Evolutionary conservation across 495 filamentous ascomycete species (phyloP).

Genomic region (Lasiosphaeris hirsuta): DNA sequence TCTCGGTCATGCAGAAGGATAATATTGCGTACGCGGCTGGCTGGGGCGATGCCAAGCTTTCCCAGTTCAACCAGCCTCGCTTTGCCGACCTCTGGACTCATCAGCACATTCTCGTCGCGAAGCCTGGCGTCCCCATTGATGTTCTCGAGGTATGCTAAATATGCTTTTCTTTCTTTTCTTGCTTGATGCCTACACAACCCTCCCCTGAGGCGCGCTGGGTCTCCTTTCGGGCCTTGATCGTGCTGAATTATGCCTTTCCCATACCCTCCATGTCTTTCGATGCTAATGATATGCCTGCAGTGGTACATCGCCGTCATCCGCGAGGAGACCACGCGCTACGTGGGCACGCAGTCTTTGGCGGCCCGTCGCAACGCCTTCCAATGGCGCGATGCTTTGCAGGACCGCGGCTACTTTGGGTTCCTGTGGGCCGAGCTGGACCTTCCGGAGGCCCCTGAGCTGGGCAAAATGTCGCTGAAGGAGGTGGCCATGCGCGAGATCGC

Average conservation of each 20-base stretch:
- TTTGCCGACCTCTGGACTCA: conserved; percentile 40
- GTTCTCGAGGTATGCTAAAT: conserved; percentile 42
- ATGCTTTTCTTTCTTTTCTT: neutral
- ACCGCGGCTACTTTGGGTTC: conserved; percentile 40
- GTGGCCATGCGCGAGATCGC: conserved; percentile 36
- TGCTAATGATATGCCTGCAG: conserved; percentile 22
- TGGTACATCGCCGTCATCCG: conserved; percentile 53
- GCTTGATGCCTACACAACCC: conserved; percentile 10
- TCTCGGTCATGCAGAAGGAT: conserved; percentile 60
- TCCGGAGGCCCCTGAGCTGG: conserved; percentile 26
- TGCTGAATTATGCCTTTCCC: no score
- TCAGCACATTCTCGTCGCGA: conserved; percentile 39
- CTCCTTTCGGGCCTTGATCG: no score
- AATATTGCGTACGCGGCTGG: conserved; percentile 37
- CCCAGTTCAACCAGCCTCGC: conserved; percentile 35
- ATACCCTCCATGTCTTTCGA: neutral
- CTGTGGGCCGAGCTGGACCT: conserved; percentile 39
- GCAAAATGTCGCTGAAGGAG: conserved; percentile 34
- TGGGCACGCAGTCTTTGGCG: conserved; percentile 21
- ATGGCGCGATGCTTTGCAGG: neutral
- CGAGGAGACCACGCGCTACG: conserved; percentile 36
- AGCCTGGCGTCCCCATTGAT: conserved; percentile 39
- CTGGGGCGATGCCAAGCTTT: conserved; percentile 17
- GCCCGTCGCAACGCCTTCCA: no score
- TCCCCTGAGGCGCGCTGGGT: conserved; percentile 14